These are phyloP conservation scores for Fragaria nilgerrensis DNA, from an alignment of 306 rosid species.

Conservation along the genomic window DNA sequence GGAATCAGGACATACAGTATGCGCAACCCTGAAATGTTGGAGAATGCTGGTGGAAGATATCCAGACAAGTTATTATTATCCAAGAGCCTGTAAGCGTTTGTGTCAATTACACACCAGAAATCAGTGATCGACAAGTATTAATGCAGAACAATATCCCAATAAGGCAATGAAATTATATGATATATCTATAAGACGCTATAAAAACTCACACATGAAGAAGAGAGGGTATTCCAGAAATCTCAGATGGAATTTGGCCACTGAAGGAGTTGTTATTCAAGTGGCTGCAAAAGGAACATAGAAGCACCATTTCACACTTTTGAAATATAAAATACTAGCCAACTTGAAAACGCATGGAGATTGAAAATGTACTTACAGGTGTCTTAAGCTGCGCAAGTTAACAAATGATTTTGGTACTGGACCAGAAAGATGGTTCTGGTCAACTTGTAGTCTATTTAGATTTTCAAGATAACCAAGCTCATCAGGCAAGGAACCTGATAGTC, in stretches of 20 bases:
- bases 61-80: slow-evolving; percentile 52
- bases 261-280: slow-evolving; percentile 57
- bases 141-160: background rate
- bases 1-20: slow-evolving; percentile 36
- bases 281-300: slow-evolving; percentile 22
- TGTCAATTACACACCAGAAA: background rate
- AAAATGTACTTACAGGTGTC: slow-evolving; percentile 41
- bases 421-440: slow-evolving; percentile 43
- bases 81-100: slow-evolving; percentile 35
- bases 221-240: slow-evolving; percentile 27
- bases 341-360: background rate
- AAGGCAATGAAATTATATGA: background rate
- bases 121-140: background rate
- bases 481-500: slow-evolving; percentile 43
- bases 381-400: slow-evolving; percentile 27
- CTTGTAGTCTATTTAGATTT: slow-evolving; percentile 40
- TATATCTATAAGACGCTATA: background rate
- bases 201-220: slow-evolving; percentile 48
- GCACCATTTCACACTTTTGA: background rate
- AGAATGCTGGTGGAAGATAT: slow-evolving; percentile 40
- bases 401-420: slow-evolving; percentile 47
- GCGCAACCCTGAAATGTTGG: slow-evolving; percentile 15
- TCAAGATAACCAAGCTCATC: slow-evolving; percentile 49
- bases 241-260: slow-evolving; percentile 44
- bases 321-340: background rate